Evolutionary conservation across 805 yeast species (phyloP).

Genomic region (Cyberlindnera xishuangbannaensis): DNA sequence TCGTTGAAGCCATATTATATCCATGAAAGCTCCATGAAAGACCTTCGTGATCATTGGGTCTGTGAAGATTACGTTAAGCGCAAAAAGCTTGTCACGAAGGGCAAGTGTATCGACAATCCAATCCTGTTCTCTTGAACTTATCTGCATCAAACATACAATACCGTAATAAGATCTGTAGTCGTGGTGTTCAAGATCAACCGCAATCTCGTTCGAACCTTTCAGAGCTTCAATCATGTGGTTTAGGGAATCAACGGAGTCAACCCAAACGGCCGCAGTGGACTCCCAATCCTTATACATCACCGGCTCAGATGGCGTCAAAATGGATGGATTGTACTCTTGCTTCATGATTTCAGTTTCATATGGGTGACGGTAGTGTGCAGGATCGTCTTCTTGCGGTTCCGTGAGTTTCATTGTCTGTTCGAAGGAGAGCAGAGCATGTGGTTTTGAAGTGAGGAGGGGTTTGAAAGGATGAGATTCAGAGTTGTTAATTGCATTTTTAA

Average conservation of each 20-base stretch:
- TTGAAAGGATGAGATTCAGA: constrained; percentile 65
- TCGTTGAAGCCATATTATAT: constrained; percentile 93
- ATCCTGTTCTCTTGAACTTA: constrained; percentile 74
- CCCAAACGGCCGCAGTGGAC: constrained; percentile 60
- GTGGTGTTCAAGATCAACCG: constrained; percentile 95
- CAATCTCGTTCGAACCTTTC: constrained; percentile 53
- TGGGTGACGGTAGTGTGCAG: constrained; percentile 72
- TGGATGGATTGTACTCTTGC: constrained; percentile 60
- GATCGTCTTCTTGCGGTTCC: constrained; percentile 35
- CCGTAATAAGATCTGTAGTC: constrained; percentile 89
- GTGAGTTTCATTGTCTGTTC: constrained; percentile 43
- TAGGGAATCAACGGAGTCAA: constrained; percentile 52
- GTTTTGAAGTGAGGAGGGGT: constrained; percentile 69
- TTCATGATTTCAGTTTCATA: constrained; percentile 67
- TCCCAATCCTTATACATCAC: constrained; percentile 58
- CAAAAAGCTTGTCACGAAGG: constrained; percentile 63
- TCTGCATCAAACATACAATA: constrained; percentile 87
- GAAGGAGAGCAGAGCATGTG: constrained; percentile 55
- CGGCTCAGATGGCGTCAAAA: constrained; percentile 43
- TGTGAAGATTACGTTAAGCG: constrained; percentile 69
- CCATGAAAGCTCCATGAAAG: constrained; percentile 96
- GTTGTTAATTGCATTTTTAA: constrained; percentile 59
- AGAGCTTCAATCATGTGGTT: constrained; percentile 50
- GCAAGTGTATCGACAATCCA: constrained; percentile 83
- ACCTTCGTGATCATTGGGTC: constrained; percentile 80